Evolutionary conservation across 768 basidiomycete species (phyloP).

Genomic region (Collybia mongolica): DNA sequence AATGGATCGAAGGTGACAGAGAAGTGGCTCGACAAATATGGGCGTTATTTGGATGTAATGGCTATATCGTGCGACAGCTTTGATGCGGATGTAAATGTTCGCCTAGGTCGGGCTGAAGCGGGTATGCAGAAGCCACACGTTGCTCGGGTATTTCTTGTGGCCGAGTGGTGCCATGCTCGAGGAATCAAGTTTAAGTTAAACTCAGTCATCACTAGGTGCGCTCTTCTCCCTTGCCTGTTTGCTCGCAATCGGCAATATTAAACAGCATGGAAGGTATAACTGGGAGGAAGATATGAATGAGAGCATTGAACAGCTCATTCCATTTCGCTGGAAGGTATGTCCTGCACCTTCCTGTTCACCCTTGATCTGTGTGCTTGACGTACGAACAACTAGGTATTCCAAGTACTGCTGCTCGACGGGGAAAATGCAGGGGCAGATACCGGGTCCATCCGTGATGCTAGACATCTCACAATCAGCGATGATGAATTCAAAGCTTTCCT

Average conservation of each 20-base stretch:
- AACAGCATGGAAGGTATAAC: slow-evolving; percentile 25
- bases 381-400: slow-evolving; percentile 15
- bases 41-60: slow-evolving; percentile 37
- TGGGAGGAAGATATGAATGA: slow-evolving; percentile 41
- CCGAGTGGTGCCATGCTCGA: slow-evolving; percentile 29
- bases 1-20: slow-evolving; percentile 40
- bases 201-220: slow-evolving; percentile 22
- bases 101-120: slow-evolving; percentile 29
- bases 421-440: slow-evolving; percentile 16
- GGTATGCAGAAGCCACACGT: slow-evolving; percentile 27
- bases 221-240: neutral
- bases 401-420: slow-evolving; percentile 20
- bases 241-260: no score
- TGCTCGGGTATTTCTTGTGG: slow-evolving; percentile 30
- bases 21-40: slow-evolving; percentile 37
- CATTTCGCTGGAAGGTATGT: slow-evolving; percentile 38
- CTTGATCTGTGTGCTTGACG: neutral
- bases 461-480: slow-evolving; percentile 29
- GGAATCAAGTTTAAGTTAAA: slow-evolving; percentile 39
- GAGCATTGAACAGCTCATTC: slow-evolving; percentile 27
- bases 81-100: slow-evolving; percentile 31
- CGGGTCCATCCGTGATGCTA: slow-evolving; percentile 8
- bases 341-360: neutral
- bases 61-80: slow-evolving; percentile 40
- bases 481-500: slow-evolving; percentile 32